A percentile compares a stretch with the other conserved stretches of the same genome.
Conservation (phyloP, 208 protist species). For the Trypanosomatidae sp. region DNA sequence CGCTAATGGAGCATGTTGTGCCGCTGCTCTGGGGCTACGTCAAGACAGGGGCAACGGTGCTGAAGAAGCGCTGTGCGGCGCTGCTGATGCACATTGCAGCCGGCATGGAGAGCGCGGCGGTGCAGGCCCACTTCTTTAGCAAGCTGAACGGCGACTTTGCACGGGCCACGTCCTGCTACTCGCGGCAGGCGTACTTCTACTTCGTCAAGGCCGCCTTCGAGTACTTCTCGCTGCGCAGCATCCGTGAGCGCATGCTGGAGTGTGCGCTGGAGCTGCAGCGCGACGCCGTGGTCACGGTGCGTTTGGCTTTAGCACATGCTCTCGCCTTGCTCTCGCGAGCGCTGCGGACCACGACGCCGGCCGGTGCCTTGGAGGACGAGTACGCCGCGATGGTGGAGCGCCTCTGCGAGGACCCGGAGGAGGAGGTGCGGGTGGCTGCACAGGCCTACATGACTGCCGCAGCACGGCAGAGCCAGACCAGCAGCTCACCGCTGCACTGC, state of each 20-base stretch:
- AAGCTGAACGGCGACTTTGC: constrained; percentile 86
- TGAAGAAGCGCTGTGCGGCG: constrained; percentile 65
- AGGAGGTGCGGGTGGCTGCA: constrained; percentile 59
- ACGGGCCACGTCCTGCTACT: constrained; percentile 57
- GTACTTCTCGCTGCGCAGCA: constrained; percentile 76
- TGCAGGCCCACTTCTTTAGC: constrained; percentile 76
- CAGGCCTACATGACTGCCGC: constrained; percentile 28
- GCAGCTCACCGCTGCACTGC: background rate
- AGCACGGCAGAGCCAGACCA: constrained; percentile 9
- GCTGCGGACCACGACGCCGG: constrained; percentile 36
- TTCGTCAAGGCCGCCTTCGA: constrained; percentile 56
- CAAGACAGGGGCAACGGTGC: constrained; percentile 48
- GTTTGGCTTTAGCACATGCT: constrained; percentile 53
- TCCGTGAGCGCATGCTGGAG: constrained; percentile 86
- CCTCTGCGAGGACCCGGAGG: constrained; percentile 72
- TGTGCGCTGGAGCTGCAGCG: constrained; percentile 76
- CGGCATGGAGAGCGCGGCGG: constrained; percentile 32
- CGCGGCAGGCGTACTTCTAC: constrained; percentile 69
- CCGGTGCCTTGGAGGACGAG: constrained; percentile 65
- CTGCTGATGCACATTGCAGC: constrained; percentile 58
- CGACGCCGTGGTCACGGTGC: constrained; percentile 70
- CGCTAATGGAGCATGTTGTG: constrained; percentile 65
- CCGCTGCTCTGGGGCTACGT: constrained; percentile 60
- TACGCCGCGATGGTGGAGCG: constrained; percentile 76
- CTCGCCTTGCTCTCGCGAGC: constrained; percentile 48